Evolutionary conservation across 305 asterid genomes (phyloP).

Genomic region (Fraxinus platypoda): DNA sequence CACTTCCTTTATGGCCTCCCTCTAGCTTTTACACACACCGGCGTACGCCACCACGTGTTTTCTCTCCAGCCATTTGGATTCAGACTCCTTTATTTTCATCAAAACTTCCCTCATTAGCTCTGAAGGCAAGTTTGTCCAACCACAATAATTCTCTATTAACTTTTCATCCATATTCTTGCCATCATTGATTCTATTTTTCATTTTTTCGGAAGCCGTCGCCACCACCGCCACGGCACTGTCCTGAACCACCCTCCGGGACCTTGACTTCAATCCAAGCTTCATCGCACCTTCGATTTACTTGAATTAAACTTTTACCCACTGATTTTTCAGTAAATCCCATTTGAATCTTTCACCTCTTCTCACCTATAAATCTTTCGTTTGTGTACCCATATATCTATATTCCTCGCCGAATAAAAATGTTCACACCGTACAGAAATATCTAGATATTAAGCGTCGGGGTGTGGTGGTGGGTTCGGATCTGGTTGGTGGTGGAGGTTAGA

Average conservation of each 20-base stretch:
- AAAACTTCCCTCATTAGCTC: conserved; percentile 77
- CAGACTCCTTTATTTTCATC: conserved; percentile 65
- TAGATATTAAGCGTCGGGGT: neutral
- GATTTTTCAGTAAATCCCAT: conserved; percentile 2
- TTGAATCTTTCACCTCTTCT: neutral
- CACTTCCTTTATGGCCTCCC: conserved; percentile 70
- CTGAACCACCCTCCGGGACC: conserved; percentile 77
- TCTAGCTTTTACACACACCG: conserved; percentile 89
- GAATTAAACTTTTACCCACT: neutral
- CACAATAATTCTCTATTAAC: conserved; percentile 24
- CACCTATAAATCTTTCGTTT: neutral
- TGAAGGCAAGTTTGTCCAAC: conserved; percentile 74
- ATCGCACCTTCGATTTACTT: neutral
- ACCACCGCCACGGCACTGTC: conserved; percentile 60
- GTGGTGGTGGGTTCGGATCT: no score
- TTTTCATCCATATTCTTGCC: conserved; percentile 29
- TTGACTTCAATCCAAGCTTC: conserved; percentile 57
- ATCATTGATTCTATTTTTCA: conserved; percentile 12
- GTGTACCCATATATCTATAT: neutral
- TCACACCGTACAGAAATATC: neutral
- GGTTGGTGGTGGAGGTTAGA: no score
- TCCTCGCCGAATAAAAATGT: neutral
- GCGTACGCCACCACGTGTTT: conserved; percentile 87
- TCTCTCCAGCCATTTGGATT: conserved; percentile 71
- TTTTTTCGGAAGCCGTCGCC: conserved; percentile 39